Conservation (phyloP, 768 basidiomycete genomes). For the Cystofilobasidium bisporidii region DNA sequence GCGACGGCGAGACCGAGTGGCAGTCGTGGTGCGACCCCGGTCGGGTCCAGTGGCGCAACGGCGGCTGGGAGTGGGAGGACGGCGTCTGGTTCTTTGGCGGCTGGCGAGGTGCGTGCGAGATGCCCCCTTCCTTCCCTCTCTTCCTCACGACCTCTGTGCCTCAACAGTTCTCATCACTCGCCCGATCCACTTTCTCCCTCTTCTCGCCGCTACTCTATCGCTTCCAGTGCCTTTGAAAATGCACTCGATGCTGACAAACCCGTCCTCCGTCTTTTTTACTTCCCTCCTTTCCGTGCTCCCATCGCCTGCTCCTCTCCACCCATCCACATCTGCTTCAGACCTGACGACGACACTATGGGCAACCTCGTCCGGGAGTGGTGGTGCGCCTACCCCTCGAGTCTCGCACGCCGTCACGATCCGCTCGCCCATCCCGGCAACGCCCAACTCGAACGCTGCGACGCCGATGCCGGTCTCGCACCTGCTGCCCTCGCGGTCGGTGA, state of each 20-base stretch:
- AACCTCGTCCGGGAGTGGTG: background rate
- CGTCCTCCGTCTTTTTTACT: background rate
- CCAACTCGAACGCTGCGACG: background rate
- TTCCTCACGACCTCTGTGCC: too few species aligned
- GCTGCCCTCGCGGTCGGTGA: background rate
- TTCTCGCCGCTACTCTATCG: background rate
- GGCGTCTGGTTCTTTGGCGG: slow-evolving; percentile 31
- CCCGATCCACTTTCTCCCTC: background rate
- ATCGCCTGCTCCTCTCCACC: background rate
- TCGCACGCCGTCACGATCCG: slow-evolving; percentile 27
- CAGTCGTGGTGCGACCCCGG: slow-evolving; percentile 42
- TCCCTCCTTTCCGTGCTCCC: background rate
- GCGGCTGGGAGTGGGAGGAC: slow-evolving; percentile 40
- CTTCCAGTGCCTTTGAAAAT: background rate
- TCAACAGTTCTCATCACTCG: background rate
- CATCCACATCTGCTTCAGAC: background rate
- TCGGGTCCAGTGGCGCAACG: slow-evolving; percentile 37
- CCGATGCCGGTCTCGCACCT: background rate
- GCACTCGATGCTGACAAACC: too few species aligned
- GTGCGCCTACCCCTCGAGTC: slow-evolving; percentile 11
- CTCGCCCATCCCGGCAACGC: slow-evolving; percentile 8
- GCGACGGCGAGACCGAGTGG: slow-evolving; percentile 35
- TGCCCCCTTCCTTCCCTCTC: background rate
- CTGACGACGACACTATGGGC: slow-evolving; percentile 20
- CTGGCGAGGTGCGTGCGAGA: slow-evolving; percentile 20